Evolutionary conservation across 306 rosid genomes (phyloP), one percentile per base, ranked within the genome.

Genomic region (Bauhinia variegata): DNA sequence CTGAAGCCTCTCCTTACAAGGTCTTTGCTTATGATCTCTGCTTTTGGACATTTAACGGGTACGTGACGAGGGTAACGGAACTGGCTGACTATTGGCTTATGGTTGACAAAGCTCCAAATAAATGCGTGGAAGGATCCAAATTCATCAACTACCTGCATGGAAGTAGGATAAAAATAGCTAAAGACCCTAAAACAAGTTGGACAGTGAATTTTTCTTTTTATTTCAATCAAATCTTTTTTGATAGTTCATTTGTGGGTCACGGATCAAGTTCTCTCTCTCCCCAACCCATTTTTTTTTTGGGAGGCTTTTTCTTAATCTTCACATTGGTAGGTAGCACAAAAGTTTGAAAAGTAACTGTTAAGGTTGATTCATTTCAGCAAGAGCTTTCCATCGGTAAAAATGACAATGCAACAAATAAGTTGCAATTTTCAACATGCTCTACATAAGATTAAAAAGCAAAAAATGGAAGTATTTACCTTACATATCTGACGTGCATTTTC

Each of bases 401-500:
- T 16, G 30, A 42, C 19, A 1, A 16, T 39, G 60, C 39, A 62
- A 58, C 18, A 6, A 18, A 68, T 48, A 9, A 37, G 18, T 16
- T 70, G 61, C 55, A 34, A 54, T 12, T 65, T 72, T 52, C 31
- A 4, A 71, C 67, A 38, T 17, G 34, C 28, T n/a, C 50, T 31
- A 23, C 15, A 32, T 37, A 67, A 44, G 63, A 68, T 23, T 53
- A 37, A 50, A 51, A 47, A 50, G 41, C 64, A 34, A 50, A 6
- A 23, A 64, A 41, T 16, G 4, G 4, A 37, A 38, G 72, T 38
- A 51, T 32, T 65, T 75, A 87, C 95, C 95, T 87, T 83, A 67
- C 86, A 83, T 53, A 76, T 79, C 77, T 78, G 95, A 51, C 87
- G 87, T 56, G 88, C 95, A 74, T 89, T 89, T 76, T 89, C 96